Base-by-base conservation (phyloP, 2,329 filamentous ascomycete genomes). In the Diplodia scrobiculata region DNA sequence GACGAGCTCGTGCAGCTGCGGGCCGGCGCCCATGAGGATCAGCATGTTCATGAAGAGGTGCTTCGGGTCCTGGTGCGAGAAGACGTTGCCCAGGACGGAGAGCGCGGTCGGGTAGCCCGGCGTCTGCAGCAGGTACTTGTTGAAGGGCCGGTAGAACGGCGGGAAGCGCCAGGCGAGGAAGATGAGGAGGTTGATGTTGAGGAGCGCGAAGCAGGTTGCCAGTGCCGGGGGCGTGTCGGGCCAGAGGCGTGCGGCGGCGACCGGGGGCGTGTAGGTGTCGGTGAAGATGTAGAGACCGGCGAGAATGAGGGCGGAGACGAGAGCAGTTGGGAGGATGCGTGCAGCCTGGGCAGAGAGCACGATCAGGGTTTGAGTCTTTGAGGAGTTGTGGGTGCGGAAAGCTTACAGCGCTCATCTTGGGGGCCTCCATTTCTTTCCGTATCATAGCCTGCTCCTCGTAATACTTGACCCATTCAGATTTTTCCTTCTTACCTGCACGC, bases 21-120 rank as follows among this genome's bases (percentile, higher is more conserved):
- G 84, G 27, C 90, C 91, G 19, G 92, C 81, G 72, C 91, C 79
- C 80, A 83, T 88, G 4, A 94, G 79, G 48, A 84, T 79, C 9
- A 83, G 70, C 84, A 91, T 87, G 77, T 94, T 94, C 50, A 82
- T 73, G 27, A 81, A 67, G 45, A 91, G 74, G 75, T 95, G 91
- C 54, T 76, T 72, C 19, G 87, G 69, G 2, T 76, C 78, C 64
- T 89, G 85, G 78, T 95, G 91, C 21, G 87, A 90, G 79, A 92
- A 91, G 59, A 86, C 79, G 70, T 86, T 86, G 38, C 86, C 85
- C 32, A 94, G 72, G 68, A 91, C 76, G 68, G 84, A 84, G 21
- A 86, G 67, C 3, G 89, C 83, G 68, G 83, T 83, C 9, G 90
- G 89, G 62, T 87, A 87, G 6, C 86, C 89, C 6, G 89, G 83